Base-by-base conservation (phyloP, 768 basidiomycete genomes). In the Leccinum pellstonianum region DNA sequence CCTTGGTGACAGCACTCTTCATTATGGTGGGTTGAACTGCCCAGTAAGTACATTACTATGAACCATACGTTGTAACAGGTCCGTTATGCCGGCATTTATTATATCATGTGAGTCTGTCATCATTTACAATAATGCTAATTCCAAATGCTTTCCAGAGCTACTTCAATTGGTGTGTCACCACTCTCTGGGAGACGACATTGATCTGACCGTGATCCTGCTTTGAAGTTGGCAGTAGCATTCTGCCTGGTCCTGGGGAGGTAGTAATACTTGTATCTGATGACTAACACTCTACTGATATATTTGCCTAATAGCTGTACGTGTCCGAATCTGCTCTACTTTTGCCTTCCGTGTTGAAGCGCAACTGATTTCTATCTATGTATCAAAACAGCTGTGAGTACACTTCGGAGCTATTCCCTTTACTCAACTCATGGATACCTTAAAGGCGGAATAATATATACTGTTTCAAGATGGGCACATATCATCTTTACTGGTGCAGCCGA, bases 81-180 rank as follows among this genome's bases (percentile, higher is more conserved):
- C 19, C 65, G 65, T 19, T 67, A 66, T 23, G 19, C 14, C 3
- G 61, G 65, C 12, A 58, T 60, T 29, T 60, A 50, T 11, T n/a
- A 11, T 6, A 29, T 52, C 21, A n/a, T 38, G 65, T 66, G 46
- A 31, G 27, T 12, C 17, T n/a, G 57, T 43, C 23, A 4, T 14
- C 2, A 27, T 27, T 14, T 35, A 17, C 21, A 3, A 7, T 19
- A 54, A 25, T n/a, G 21, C 52, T 57, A 10, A 59, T 10, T 48
- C 10, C 7, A 2, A 48, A 25, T 48, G 6, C 12, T 5, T 25
- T 48, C 11, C 43, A 19, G n/a, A 21, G 21, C 10, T 23, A 7
- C 19, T 48, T 14, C 19, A 12, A 11, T 5, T 7, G 43, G 43
- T 48, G 11, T 21, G 23, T 25, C 23, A 21, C 5, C 6, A 48